phyloP scores from a whole-genome alignment of 768 basidiomycete species.

The Termitomyces sp. region DNA sequence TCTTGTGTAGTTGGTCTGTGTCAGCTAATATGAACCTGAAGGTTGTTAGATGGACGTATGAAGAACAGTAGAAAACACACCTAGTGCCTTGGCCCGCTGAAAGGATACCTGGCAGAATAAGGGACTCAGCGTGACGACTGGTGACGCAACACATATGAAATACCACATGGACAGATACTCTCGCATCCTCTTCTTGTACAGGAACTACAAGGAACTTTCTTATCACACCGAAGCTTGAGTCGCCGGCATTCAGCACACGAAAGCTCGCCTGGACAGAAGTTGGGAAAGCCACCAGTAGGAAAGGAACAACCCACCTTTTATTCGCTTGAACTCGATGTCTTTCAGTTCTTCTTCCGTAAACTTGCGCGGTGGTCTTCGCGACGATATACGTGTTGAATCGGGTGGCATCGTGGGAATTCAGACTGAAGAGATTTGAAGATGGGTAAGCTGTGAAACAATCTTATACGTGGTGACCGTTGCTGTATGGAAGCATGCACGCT shows the following conservation, averaged over 20 bases:
- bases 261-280: conserved; percentile 33
- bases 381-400: conserved; percentile 32
- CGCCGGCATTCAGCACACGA: conserved; percentile 51
- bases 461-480: not conserved
- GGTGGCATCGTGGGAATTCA: conserved; percentile 29
- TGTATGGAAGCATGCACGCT: not conserved
- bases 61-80: conserved; percentile 15
- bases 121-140: not conserved
- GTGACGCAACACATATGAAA: not conserved
- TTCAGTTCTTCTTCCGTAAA: conserved; percentile 45
- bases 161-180: conserved; percentile 59
- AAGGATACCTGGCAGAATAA: conserved; percentile 29
- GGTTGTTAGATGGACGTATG: not conserved
- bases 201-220: conserved; percentile 45
- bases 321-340: conserved; percentile 46
- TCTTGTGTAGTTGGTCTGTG: conserved; percentile 58
- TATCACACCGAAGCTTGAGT: conserved; percentile 47
- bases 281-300: conserved; percentile 1
- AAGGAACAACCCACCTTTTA: conserved; percentile 28
- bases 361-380: conserved; percentile 34
- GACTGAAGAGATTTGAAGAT: not conserved
- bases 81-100: conserved; percentile 49
- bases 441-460: not conserved
- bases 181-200: conserved; percentile 55
- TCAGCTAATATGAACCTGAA: conserved; percentile 60